Conservation (phyloP, 1,284 basidiomycete genomes). For the Retiboletus flavoniger region DNA sequence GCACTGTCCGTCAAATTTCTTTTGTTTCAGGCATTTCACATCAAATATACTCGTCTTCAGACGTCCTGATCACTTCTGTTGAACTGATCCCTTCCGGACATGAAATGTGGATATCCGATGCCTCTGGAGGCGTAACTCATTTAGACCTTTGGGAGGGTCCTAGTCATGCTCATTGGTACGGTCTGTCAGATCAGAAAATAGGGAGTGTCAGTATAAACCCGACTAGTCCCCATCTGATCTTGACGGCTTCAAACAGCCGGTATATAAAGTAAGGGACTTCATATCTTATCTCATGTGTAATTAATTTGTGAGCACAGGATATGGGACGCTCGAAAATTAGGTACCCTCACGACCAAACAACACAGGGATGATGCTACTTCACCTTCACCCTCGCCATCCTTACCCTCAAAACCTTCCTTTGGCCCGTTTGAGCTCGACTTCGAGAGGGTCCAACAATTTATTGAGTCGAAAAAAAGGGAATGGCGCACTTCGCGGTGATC, state of each 20-base stretch:
- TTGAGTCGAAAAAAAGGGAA: slow-evolving; percentile 50
- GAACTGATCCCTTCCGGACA: slow-evolving; percentile 64
- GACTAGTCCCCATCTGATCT: slow-evolving; percentile 57
- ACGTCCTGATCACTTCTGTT: slow-evolving; percentile 60
- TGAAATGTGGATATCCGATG: slow-evolving; percentile 81
- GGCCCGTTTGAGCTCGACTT: slow-evolving; percentile 47
- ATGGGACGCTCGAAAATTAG: slow-evolving; percentile 73
- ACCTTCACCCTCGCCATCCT: slow-evolving; percentile 21
- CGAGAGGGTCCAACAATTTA: slow-evolving; percentile 48
- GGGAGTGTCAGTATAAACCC: slow-evolving; percentile 77
- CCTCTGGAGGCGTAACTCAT: slow-evolving; percentile 64
- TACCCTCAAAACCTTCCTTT: slow-evolving; percentile 11
- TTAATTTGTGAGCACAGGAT: slow-evolving; percentile 44
- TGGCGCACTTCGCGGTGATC: slow-evolving; percentile 57
- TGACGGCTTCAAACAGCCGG: slow-evolving; percentile 73
- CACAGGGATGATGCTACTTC: slow-evolving; percentile 15
- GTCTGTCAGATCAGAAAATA: slow-evolving; percentile 68
- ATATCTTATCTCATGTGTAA: background rate
- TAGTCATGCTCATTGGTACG: slow-evolving; percentile 57
- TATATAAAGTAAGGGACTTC: slow-evolving; percentile 53
- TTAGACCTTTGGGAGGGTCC: slow-evolving; percentile 67
- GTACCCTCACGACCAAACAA: slow-evolving; percentile 39
- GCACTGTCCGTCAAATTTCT: slow-evolving; percentile 67
- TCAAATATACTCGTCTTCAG: slow-evolving; percentile 63
- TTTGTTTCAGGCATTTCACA: slow-evolving; percentile 65